Conservation (phyloP, 176 grass and related monocot species). For the Cenchrus fungigraminus region DNA sequence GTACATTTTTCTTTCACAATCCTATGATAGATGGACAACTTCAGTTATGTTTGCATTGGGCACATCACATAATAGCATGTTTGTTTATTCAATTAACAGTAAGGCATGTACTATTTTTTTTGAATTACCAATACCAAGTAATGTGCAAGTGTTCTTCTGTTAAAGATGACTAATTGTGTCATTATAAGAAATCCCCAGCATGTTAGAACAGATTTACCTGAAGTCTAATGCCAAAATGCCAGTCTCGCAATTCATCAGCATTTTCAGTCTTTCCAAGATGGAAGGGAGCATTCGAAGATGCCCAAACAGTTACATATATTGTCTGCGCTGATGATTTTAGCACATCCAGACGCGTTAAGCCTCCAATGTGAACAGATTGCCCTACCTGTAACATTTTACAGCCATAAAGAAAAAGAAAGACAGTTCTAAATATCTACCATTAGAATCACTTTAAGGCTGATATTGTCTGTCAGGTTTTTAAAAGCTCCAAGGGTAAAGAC, state of each 20-base stretch:
- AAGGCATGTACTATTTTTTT: neutral
- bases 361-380: constrained; percentile 83
- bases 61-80: neutral
- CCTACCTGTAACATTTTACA: constrained; percentile 62
- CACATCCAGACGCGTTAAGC: constrained; percentile 77
- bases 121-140: neutral
- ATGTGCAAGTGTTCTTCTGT: neutral
- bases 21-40: constrained; percentile 33
- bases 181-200: constrained; percentile 2
- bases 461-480: neutral
- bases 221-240: constrained; percentile 88
- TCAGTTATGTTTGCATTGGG: constrained; percentile 9
- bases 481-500: constrained; percentile 5
- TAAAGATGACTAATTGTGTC: constrained; percentile 20
- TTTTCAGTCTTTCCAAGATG: constrained; percentile 92
- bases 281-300: constrained; percentile 78
- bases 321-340: constrained; percentile 76
- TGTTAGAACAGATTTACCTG: constrained; percentile 53
- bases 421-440: neutral
- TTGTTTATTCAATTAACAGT: constrained; percentile 24
- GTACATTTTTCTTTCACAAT: neutral
- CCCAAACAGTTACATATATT: constrained; percentile 89
- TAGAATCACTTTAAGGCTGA: neutral
- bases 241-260: constrained; percentile 64
- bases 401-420: neutral